Evolutionary conservation across 352 stramenopile genomes (phyloP).

Genomic region (Phytophthora aleatoria): DNA sequence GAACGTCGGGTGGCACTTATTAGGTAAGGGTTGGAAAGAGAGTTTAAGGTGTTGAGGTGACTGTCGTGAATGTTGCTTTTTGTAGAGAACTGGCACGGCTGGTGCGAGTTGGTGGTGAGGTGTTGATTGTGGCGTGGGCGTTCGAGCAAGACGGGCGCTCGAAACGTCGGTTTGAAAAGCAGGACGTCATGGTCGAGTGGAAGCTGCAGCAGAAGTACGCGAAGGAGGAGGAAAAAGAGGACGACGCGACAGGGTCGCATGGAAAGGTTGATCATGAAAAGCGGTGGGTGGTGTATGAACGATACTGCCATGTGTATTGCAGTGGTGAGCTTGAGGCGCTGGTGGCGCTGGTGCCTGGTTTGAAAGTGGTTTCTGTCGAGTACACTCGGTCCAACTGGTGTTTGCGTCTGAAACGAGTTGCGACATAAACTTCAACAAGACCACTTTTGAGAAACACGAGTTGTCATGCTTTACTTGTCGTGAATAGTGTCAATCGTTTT

Average conservation of each 20-base stretch:
- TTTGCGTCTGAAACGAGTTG: slow-evolving; percentile 46
- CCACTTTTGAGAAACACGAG: no score
- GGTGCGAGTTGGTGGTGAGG: slow-evolving; percentile 54
- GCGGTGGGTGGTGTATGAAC: slow-evolving; percentile 78
- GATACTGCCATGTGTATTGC: slow-evolving; percentile 86
- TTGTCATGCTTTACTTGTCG: no score
- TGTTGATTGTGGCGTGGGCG: slow-evolving; percentile 80
- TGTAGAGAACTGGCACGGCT: slow-evolving; percentile 71
- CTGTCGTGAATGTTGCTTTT: neutral
- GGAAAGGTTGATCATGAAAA: slow-evolving; percentile 51
- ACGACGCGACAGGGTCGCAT: slow-evolving; percentile 25
- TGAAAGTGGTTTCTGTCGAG: slow-evolving; percentile 62
- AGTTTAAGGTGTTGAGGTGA: neutral
- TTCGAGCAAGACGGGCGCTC: slow-evolving; percentile 83
- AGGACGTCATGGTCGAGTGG: slow-evolving; percentile 88
- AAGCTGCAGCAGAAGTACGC: slow-evolving; percentile 87
- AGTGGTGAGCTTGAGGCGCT: slow-evolving; percentile 72
- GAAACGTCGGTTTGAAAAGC: slow-evolving; percentile 75
- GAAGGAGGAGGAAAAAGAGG: slow-evolving; percentile 16
- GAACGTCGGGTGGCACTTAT: slow-evolving; percentile 72
- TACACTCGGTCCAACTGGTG: slow-evolving; percentile 89
- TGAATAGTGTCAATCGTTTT: no score
- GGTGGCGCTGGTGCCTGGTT: slow-evolving; percentile 54
- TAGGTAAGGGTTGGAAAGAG: slow-evolving; percentile 32
- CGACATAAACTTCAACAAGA: neutral